These are phyloP conservation scores for Penicillium decumbens DNA, from an alignment of 2,329 filamentous ascomycete species.

Conservation along the genomic window DNA sequence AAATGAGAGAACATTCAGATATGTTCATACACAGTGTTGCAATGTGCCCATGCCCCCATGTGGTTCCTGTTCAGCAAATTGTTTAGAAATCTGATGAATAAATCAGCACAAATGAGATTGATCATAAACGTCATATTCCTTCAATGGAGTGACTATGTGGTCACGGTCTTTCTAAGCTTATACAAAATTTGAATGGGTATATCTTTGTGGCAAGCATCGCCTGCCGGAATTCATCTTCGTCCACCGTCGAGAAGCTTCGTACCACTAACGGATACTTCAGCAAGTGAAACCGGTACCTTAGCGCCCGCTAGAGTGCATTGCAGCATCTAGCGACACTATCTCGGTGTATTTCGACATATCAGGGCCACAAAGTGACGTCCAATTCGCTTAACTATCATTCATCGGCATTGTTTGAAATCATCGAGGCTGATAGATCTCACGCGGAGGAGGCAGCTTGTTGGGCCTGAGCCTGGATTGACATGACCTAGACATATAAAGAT, in stretches of 20 bases:
- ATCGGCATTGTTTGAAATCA: not conserved
- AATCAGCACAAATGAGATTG: not conserved
- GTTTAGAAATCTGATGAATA: not conserved
- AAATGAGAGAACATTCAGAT: constrained; percentile 15
- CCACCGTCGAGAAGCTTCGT: not conserved
- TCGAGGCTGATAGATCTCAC: constrained; percentile 15
- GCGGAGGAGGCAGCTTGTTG: constrained; percentile 34
- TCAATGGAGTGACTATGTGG: not conserved
- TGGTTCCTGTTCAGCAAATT: not conserved
- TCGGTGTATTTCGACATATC: not conserved
- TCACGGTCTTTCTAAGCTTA: not conserved
- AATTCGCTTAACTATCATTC: not conserved
- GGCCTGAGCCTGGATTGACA: constrained; percentile 38
- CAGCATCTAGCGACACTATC: not conserved
- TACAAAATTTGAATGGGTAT: constrained; percentile 16
- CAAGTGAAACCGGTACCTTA: not conserved
- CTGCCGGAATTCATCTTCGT: not conserved
- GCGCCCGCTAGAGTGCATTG: not conserved
- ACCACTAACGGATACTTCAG: not conserved
- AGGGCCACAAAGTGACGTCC: not conserved
- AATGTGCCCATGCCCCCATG: not conserved
- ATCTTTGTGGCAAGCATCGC: constrained; percentile 7
- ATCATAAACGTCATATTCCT: not conserved
- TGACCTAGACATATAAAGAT: constrained; percentile 28
- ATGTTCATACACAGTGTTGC: constrained; percentile 15